Conservation (phyloP, 768 basidiomycete genomes). For the Trametes meyenii region DNA sequence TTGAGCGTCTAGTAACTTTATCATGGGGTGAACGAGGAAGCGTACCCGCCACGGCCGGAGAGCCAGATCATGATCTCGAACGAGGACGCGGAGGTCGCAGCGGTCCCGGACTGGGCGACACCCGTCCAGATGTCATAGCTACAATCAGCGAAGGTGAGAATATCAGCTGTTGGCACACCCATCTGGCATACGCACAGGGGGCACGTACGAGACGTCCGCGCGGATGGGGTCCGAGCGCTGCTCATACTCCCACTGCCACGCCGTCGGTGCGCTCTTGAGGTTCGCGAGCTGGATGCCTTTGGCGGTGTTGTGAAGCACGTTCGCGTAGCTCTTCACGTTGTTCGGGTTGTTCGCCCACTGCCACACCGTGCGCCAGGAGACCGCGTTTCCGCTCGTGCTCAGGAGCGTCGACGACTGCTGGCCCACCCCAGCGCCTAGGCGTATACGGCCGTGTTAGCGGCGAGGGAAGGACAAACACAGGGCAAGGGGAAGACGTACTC, state of each 20-base stretch:
- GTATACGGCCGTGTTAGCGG: neutral
- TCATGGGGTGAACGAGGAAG: neutral
- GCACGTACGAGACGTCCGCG: conserved; percentile 54
- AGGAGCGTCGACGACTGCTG: conserved; percentile 51
- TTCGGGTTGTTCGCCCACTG: conserved; percentile 54
- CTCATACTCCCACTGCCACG: conserved; percentile 55
- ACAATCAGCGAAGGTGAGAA: neutral
- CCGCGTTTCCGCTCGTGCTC: conserved; percentile 40
- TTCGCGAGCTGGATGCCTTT: conserved; percentile 52
- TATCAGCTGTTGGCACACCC: neutral
- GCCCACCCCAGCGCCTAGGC: conserved; percentile 47
- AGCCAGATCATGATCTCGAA: conserved; percentile 69
- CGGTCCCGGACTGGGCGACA: neutral
- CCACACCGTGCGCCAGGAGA: conserved; percentile 58
- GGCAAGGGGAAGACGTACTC: conserved; percentile 32
- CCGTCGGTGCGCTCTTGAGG: conserved; percentile 49
- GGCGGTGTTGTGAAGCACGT: conserved; percentile 47
- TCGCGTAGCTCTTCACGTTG: conserved; percentile 61
- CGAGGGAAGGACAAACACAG: neutral
- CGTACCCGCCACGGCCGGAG: conserved; percentile 56
- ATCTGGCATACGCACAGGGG: neutral
- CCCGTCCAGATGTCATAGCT: conserved; percentile 46
- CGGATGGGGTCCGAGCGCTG: conserved; percentile 47
- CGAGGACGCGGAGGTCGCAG: conserved; percentile 25
- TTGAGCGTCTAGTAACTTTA: neutral